Evolutionary conservation across 1,284 basidiomycete genomes (phyloP).

Genomic region (Neotropicomus parvogracilis): DNA sequence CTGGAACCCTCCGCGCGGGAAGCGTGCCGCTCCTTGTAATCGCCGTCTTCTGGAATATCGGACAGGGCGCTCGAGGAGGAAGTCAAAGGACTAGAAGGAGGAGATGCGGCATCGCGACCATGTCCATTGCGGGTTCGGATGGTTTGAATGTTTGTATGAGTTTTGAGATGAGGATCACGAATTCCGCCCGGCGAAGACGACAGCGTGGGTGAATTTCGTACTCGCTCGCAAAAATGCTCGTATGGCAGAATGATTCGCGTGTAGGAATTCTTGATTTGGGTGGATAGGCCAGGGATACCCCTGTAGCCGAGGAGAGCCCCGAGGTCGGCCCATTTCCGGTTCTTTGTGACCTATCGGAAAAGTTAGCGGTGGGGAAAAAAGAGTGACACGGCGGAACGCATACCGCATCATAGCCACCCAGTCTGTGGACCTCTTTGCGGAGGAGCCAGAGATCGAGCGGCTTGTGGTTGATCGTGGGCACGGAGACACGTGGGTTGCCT

Average conservation of each 20-base stretch:
- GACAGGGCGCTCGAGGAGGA: conserved; percentile 70
- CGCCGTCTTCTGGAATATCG: conserved; percentile 72
- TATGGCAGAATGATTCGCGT: conserved; percentile 89
- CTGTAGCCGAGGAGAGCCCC: conserved; percentile 80
- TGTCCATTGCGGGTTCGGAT: conserved; percentile 39
- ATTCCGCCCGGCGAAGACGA: conserved; percentile 38
- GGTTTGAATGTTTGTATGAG: conserved; percentile 40
- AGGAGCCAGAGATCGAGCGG: conserved; percentile 91
- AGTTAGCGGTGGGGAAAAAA: conserved; percentile 27
- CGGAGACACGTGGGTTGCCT: conserved; percentile 80
- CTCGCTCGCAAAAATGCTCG: conserved; percentile 82
- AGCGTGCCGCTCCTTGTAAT: conserved; percentile 46
- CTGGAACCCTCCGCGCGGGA: conserved; percentile 31
- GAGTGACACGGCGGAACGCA: conserved; percentile 29
- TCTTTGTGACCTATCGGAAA: conserved; percentile 60
- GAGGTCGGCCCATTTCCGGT: conserved; percentile 84
- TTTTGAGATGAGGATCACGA: conserved; percentile 43
- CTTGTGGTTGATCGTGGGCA: conserved; percentile 91
- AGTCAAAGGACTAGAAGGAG: conserved; percentile 69
- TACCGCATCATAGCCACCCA: conserved; percentile 86
- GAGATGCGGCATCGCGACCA: conserved; percentile 38
- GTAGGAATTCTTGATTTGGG: conserved; percentile 89
- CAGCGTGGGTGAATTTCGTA: conserved; percentile 58
- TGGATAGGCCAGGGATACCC: conserved; percentile 77
- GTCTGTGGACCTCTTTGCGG: conserved; percentile 84